A percentile compares a stretch with the other conserved stretches of the same genome.
Conservation (phyloP, 768 basidiomycete genomes). For the Filobasidium floriforme region DNA sequence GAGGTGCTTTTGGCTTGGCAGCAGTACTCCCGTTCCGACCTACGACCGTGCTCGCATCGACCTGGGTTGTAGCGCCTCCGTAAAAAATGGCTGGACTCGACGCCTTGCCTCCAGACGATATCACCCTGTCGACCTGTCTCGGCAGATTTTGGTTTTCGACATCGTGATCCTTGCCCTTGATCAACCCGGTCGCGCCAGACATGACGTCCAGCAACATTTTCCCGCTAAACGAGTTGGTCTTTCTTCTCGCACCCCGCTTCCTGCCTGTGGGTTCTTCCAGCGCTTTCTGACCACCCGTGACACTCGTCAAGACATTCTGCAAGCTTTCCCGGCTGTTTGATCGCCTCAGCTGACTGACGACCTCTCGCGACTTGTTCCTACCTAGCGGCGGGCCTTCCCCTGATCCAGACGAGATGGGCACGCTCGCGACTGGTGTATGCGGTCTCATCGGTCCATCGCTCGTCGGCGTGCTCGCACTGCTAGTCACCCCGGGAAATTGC, state of each 20-base stretch:
- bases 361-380: constrained; percentile 5
- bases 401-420: neutral
- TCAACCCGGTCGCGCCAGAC: neutral
- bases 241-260: constrained; percentile 6
- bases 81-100: constrained; percentile 6
- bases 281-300: neutral
- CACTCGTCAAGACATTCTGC: neutral
- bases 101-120: constrained; percentile 6
- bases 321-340: neutral
- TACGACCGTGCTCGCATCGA: neutral
- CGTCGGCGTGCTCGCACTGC: constrained; percentile 4
- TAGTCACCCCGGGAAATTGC: neutral
- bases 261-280: constrained; percentile 1
- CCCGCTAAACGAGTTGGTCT: constrained; percentile 22
- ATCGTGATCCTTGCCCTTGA: neutral
- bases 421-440: neutral
- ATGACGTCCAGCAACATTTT: constrained; percentile 7
- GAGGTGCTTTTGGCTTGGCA: neutral
- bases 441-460: neutral
- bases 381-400: neutral
- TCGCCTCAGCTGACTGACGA: neutral
- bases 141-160: neutral
- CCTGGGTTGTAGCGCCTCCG: neutral
- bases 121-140: neutral
- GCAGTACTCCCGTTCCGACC: neutral